These are phyloP conservation scores for Cichorium intybus DNA, from an alignment of 140 eudicot species.

Conservation along the genomic window DNA sequence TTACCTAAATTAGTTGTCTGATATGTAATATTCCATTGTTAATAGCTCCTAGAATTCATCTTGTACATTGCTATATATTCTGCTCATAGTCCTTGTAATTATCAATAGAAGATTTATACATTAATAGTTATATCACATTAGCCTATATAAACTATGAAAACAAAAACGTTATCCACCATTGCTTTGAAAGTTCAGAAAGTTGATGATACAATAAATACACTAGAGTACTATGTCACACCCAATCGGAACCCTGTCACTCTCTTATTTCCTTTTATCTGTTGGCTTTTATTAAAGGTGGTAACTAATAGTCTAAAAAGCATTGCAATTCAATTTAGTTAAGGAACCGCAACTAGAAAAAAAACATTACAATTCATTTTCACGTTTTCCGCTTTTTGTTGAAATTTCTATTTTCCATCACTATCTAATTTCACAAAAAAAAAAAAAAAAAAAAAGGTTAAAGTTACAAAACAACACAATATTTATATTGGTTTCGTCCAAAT, in stretches of 20 bases:
- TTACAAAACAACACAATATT: too few relatives aligned
- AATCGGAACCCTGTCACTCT: conserved; percentile 13
- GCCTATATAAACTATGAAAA: too few relatives aligned
- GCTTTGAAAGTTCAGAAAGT: conserved; percentile 5
- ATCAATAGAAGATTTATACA: neutral
- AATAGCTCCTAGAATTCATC: too few relatives aligned
- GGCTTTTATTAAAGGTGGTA: conserved; percentile 20
- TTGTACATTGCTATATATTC: neutral
- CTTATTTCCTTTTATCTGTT: conserved; percentile 18
- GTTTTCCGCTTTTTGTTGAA: neutral
- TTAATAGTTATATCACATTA: too few relatives aligned
- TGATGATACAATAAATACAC: conserved; percentile 22
- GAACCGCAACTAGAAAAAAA: neutral
- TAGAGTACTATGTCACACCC: conserved; percentile 23
- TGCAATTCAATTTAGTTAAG: conserved; percentile 15
- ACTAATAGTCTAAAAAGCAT: conserved; percentile 17
- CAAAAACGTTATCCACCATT: conserved; percentile 3
- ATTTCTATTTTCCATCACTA: too few relatives aligned
- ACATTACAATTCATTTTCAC: neutral
- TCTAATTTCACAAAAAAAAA: too few relatives aligned
- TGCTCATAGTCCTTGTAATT: neutral
- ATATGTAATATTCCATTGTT: too few relatives aligned
- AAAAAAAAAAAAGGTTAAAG: neutral
- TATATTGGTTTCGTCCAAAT: neutral
- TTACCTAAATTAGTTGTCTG: too few relatives aligned